A percentile compares a stretch with the other conserved stretches of the same genome.
These are phyloP conservation scores for Candida silvatica DNA, from an alignment of 805 yeast species.

Conservation along the genomic window DNA sequence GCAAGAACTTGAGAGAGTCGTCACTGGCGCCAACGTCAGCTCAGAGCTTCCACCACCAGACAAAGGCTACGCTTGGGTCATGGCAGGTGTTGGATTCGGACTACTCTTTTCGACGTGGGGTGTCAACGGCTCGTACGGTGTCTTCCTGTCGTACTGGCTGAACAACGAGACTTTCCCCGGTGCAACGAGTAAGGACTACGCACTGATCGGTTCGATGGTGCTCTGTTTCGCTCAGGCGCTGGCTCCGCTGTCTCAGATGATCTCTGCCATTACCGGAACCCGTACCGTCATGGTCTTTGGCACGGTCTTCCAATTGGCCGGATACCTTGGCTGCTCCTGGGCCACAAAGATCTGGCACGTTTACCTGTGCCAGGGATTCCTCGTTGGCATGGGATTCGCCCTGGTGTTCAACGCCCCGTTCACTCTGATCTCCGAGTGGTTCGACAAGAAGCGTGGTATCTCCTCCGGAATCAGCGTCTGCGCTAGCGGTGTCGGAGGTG, in stretches of 20 bases:
- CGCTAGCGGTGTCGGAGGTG: slow-evolving; percentile 39
- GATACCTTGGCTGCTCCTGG: slow-evolving; percentile 30
- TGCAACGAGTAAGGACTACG: slow-evolving; percentile 47
- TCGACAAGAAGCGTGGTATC: slow-evolving; percentile 36
- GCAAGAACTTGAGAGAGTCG: slow-evolving; percentile 1
- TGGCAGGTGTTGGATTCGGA: slow-evolving; percentile 31
- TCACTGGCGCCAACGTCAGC: slow-evolving; percentile 1
- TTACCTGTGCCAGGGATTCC: slow-evolving; percentile 43
- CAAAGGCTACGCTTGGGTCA: slow-evolving; percentile 47
- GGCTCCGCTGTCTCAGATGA: slow-evolving; percentile 17
- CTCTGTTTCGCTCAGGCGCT: slow-evolving; percentile 16
- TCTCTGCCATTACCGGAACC: slow-evolving; percentile 15
- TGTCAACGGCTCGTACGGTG: slow-evolving; percentile 52
- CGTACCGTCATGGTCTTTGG: slow-evolving; percentile 25
- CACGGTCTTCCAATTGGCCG: slow-evolving; percentile 31
- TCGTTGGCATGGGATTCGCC: slow-evolving; percentile 45
- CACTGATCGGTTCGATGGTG: slow-evolving; percentile 46
- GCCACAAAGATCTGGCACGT: slow-evolving; percentile 31
- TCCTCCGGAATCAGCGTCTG: slow-evolving; percentile 31
- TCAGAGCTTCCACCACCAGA: slow-evolving; percentile 5
- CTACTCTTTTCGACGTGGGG: slow-evolving; percentile 59
- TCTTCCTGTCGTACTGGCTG: slow-evolving; percentile 46
- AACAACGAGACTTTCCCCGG: slow-evolving; percentile 39
- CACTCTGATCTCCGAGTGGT: slow-evolving; percentile 49
- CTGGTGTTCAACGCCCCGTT: slow-evolving; percentile 42